Evolutionary conservation across 2,329 filamentous ascomycete genomes (phyloP).

Genomic region (Pseudocercospora crystallina): DNA sequence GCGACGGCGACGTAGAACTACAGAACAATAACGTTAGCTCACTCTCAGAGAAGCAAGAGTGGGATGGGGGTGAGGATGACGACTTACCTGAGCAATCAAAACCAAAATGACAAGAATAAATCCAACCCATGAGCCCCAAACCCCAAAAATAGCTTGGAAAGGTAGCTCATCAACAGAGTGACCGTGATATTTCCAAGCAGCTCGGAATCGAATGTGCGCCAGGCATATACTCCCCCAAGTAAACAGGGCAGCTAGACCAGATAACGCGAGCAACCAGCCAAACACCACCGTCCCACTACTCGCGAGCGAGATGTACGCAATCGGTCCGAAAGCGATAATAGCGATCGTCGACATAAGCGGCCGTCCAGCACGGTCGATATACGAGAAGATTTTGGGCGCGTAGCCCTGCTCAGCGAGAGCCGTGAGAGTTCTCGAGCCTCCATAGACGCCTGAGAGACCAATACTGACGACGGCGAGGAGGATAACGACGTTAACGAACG

Average conservation of each 20-base stretch:
- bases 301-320: slow-evolving; percentile 60
- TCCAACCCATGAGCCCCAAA: slow-evolving; percentile 78
- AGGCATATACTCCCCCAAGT: slow-evolving; percentile 71
- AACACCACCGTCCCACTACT: slow-evolving; percentile 51
- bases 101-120: slow-evolving; percentile 73
- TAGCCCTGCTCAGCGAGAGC: slow-evolving; percentile 78
- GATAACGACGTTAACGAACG: slow-evolving; percentile 93
- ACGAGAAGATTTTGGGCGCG: slow-evolving; percentile 46
- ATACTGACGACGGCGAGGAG: slow-evolving; percentile 83
- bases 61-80: background rate
- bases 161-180: slow-evolving; percentile 73
- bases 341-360: slow-evolving; percentile 54
- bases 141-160: slow-evolving; percentile 76
- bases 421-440: slow-evolving; percentile 83
- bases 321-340: slow-evolving; percentile 52
- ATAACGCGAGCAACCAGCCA: slow-evolving; percentile 68
- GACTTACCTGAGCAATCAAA: slow-evolving; percentile 64
- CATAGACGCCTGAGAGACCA: slow-evolving; percentile 74
- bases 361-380: slow-evolving; percentile 62
- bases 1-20: slow-evolving; percentile 53
- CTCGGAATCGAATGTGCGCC: slow-evolving; percentile 65
- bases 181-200: slow-evolving; percentile 61
- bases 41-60: background rate
- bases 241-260: slow-evolving; percentile 71
- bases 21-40: no score